Evolutionary conservation across 257 asterid genomes (phyloP), one percentile per base, ranked within the genome.

Genomic region (Solanum piurae): DNA sequence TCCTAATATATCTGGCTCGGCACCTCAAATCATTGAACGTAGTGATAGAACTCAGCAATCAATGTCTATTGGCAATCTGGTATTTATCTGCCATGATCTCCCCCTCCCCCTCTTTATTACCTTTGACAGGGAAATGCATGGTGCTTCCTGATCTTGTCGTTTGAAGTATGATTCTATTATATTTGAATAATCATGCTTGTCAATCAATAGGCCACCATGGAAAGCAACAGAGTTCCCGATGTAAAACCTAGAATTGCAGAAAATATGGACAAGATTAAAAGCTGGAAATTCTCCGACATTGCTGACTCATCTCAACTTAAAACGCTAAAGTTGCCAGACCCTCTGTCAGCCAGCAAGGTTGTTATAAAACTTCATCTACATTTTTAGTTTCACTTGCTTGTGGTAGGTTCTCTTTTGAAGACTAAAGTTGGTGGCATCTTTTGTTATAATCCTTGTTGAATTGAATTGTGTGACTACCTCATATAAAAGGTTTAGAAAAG

Each of bases 281-380:
- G 92, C 94, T 97, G 99, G 99, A 97, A 95, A 90, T 92, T 86
- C 84, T 93, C 98, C 25, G 99, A 97, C 86, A 93, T 96, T 89
- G 90, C 96, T 36, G 99, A 97, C 12, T 33, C 96, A n/a, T 89
- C 95, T 88, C 98, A 95, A 86, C 95, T 96, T 86, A 95, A 92
- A 94, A 88, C 99, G 29, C 91, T 96, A 90, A 93, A 93, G 90
- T 92, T 97, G 90, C 98, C 99, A 16, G 99, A 97, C 83, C 91
- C 96, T 89, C 91, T 93, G 90, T 87, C 98, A 80, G 96, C 98
- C 80, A 92, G 95, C 93, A 97, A 96, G 92, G 99, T 95, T 92
- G 91, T 87, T 82, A 42, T 27, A 60, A 73, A 86, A 42, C 74
- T 86, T 80, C 68, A 49, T 80, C 12, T 80, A 6, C 69, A 80